These are phyloP conservation scores for Gossypium stocksii DNA, from an alignment of 345 rosid genomes.

Conservation along the genomic window DNA sequence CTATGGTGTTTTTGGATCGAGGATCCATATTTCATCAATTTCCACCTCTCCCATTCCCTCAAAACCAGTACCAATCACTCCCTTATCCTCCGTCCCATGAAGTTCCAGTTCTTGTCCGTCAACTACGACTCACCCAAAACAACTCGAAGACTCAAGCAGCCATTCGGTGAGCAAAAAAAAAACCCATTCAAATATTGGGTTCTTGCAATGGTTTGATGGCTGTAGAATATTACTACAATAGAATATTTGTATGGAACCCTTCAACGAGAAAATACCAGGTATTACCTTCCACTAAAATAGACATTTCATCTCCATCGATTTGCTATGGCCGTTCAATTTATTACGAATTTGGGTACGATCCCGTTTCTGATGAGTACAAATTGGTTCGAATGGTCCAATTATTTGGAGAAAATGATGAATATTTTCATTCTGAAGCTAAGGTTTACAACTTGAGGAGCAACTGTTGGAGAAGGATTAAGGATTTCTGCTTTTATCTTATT, in stretches of 20 bases:
- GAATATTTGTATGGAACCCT: conserved; percentile 32
- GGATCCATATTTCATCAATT: conserved; percentile 16
- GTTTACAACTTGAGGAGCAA: conserved; percentile 35
- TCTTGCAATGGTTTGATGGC: conserved; percentile 40
- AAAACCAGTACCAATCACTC: background rate
- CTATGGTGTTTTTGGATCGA: conserved; percentile 26
- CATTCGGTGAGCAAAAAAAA: conserved; percentile 23
- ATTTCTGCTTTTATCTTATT: conserved; percentile 28
- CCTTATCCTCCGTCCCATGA: conserved; percentile 14
- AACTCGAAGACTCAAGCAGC: conserved; percentile 19
- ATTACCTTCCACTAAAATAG: background rate
- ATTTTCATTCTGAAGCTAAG: conserved; percentile 26
- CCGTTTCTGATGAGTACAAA: conserved; percentile 28
- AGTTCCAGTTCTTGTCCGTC: background rate
- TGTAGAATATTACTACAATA: conserved; percentile 29
- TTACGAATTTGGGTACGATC: conserved; percentile 42
- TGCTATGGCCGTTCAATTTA: too few relatives aligned
- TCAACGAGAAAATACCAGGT: conserved; percentile 25
- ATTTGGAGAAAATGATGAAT: conserved; percentile 1
- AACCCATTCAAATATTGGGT: conserved; percentile 33
- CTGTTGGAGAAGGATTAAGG: conserved; percentile 32
- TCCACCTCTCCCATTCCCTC: background rate
- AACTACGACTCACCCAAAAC: conserved; percentile 21
- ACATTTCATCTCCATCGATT: background rate
- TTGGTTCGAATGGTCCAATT: conserved; percentile 31